Conservation (phyloP, 164 flowering plant species). For the Santalum album region DNA sequence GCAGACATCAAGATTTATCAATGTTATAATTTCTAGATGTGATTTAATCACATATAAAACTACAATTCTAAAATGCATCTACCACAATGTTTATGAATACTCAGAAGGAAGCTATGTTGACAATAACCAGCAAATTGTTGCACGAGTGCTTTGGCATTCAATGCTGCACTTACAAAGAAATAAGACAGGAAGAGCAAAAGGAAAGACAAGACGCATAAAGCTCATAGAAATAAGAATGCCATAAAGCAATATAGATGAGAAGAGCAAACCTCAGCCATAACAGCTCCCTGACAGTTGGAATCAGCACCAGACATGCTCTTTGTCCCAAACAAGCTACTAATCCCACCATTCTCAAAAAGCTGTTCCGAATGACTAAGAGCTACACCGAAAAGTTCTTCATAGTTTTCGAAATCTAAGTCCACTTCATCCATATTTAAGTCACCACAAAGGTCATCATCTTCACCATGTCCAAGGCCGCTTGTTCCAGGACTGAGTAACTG, state of each 20-base stretch:
- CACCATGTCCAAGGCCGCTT: slow-evolving; percentile 33
- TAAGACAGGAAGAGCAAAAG: neutral
- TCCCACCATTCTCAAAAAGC: slow-evolving; percentile 66
- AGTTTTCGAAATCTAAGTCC: slow-evolving; percentile 71
- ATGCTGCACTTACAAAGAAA: too few relatives aligned
- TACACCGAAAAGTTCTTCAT: slow-evolving; percentile 76
- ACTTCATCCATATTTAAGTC: slow-evolving; percentile 69
- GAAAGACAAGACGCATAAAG: neutral
- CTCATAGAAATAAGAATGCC: neutral
- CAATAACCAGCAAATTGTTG: too few relatives aligned
- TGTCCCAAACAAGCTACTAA: slow-evolving; percentile 61
- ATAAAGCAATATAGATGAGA: neutral
- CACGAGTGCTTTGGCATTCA: too few relatives aligned
- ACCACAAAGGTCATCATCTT: slow-evolving; percentile 48
- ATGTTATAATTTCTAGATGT: too few relatives aligned
- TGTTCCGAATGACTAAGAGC: slow-evolving; percentile 50
- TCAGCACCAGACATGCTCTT: slow-evolving; percentile 46
- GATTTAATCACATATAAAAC: too few relatives aligned
- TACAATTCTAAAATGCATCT: too few relatives aligned
- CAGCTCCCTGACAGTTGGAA: slow-evolving; percentile 44
- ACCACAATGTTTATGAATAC: too few relatives aligned
- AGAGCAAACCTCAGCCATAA: slow-evolving; percentile 41
- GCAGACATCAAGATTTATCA: too few relatives aligned
- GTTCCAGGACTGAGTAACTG: slow-evolving; percentile 38
- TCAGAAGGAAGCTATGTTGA: too few relatives aligned